Conservation (phyloP, 2,329 filamentous ascomycete species). For the Blastomyces parvus region DNA sequence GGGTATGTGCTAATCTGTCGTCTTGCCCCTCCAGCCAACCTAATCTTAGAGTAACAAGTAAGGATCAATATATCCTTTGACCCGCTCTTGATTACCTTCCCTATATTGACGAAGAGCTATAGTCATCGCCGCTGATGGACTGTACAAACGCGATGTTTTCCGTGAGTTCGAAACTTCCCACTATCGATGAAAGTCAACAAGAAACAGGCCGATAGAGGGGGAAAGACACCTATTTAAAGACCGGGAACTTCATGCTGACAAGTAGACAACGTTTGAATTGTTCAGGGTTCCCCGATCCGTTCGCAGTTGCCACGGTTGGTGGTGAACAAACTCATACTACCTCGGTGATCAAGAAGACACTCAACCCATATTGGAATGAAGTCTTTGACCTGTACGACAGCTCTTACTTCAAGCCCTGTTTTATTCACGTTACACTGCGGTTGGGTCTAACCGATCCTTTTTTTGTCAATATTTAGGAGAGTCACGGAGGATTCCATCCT, state of each 20-base stretch:
- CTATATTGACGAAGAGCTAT: conserved; percentile 16
- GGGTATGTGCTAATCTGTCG: conserved; percentile 11
- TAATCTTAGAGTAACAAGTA: conserved; percentile 91
- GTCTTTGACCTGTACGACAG: conserved; percentile 84
- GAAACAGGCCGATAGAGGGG: not conserved
- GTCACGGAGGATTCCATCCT: conserved; percentile 94
- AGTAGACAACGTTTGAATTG: conserved; percentile 8
- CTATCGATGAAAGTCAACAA: not conserved
- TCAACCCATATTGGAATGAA: conserved; percentile 99
- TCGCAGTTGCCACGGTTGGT: conserved; percentile 92
- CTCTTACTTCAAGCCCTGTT: not conserved
- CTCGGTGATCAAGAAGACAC: conserved; percentile 87
- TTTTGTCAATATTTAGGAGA: conserved; percentile 46
- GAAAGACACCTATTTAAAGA: not conserved
- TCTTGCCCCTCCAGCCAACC: conserved; percentile 49
- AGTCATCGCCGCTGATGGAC: conserved; percentile 97
- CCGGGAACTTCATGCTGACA: conserved; percentile 3
- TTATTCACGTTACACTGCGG: not conserved
- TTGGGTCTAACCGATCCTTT: not conserved
- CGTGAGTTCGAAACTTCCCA: conserved; percentile 51
- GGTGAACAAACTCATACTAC: conserved; percentile 99
- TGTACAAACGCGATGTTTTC: conserved; percentile 99
- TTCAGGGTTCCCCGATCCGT: conserved; percentile 90
- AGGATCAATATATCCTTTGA: conserved; percentile 25
- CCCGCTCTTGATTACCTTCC: conserved; percentile 13